Evolutionary conservation across 495 filamentous ascomycete genomes (phyloP).

Genomic region (Penicillium steckii): DNA sequence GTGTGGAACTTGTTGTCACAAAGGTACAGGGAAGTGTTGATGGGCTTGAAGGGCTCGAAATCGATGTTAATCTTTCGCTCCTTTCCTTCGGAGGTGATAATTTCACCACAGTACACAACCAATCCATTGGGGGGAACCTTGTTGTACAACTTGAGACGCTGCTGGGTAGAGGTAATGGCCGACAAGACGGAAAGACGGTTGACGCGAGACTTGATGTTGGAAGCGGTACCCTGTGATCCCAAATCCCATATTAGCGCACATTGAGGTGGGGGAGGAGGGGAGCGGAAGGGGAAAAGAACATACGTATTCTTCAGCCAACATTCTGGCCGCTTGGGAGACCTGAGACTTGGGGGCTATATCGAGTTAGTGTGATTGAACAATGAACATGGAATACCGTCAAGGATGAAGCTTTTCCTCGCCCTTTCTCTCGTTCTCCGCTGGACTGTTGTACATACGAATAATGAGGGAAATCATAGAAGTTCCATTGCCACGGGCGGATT

Average conservation of each 20-base stretch:
- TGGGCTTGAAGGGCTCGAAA: slow-evolving; percentile 99
- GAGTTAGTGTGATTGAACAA: slow-evolving; percentile 15
- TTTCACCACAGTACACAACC: slow-evolving; percentile 99
- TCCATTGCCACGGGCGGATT: slow-evolving; percentile 90
- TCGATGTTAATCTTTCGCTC: slow-evolving; percentile 99
- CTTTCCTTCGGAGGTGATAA: slow-evolving; percentile 97
- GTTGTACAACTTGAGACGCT: slow-evolving; percentile 97
- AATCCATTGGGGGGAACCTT: slow-evolving; percentile 97
- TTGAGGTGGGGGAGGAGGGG: background rate
- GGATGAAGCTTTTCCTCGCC: background rate
- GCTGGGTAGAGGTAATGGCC: slow-evolving; percentile 97
- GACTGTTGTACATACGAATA: slow-evolving; percentile 65
- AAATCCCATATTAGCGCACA: background rate
- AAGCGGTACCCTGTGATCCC: slow-evolving; percentile 76
- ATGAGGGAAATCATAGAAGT: slow-evolving; percentile 99
- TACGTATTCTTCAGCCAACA: slow-evolving; percentile 99
- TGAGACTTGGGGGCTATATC: slow-evolving; percentile 89
- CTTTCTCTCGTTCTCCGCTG: too few species aligned
- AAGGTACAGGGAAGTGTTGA: slow-evolving; percentile 98
- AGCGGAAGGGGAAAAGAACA: slow-evolving; percentile 26
- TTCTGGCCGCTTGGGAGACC: slow-evolving; percentile 92
- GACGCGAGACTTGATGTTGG: slow-evolving; percentile 99
- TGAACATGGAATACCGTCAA: background rate
- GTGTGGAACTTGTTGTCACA: slow-evolving; percentile 99
- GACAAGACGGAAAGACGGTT: slow-evolving; percentile 96